Conservation (phyloP, 495 filamentous ascomycete species). For the Daldinia concentrica region DNA sequence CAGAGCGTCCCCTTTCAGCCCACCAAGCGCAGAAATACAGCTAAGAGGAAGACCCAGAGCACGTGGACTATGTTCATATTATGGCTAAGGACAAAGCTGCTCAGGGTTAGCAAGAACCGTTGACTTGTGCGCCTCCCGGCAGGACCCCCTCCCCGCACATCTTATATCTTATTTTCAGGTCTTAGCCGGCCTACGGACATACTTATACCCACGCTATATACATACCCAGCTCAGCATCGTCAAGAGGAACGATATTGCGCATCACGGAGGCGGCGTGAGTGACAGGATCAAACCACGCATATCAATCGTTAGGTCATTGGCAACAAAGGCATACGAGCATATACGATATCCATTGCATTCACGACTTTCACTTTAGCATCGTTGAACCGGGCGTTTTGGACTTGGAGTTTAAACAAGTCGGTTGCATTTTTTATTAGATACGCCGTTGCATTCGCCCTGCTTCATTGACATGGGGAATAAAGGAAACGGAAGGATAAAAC, state of each 20-base stretch:
- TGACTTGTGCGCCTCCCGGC: background rate
- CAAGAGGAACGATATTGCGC: conserved; percentile 2
- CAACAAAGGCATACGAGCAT: conserved; percentile 30
- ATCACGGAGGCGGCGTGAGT: conserved; percentile 3
- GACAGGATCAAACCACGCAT: conserved; percentile 11
- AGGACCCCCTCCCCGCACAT: background rate
- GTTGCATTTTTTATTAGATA: conserved; percentile 25
- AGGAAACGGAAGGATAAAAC: conserved; percentile 7
- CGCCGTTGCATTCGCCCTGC: conserved; percentile 6
- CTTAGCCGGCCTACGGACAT: conserved; percentile 4
- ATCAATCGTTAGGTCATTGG: background rate
- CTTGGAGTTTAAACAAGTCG: conserved; percentile 30
- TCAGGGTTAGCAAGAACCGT: conserved; percentile 49
- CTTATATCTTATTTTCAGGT: background rate
- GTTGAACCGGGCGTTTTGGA: conserved; percentile 31
- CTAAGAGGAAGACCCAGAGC: conserved; percentile 63
- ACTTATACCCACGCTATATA: conserved; percentile 24
- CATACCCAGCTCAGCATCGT: conserved; percentile 13
- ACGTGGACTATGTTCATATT: conserved; percentile 64
- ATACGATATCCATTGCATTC: conserved; percentile 43
- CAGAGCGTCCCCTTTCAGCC: conserved; percentile 50
- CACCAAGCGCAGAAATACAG: conserved; percentile 48
- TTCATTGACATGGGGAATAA: background rate
- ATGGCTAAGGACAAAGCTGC: conserved; percentile 63
- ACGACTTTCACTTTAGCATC: conserved; percentile 31